Base-by-base conservation (phyloP, 306 rosid species). In the Sphenostylis stenocarpa region DNA sequence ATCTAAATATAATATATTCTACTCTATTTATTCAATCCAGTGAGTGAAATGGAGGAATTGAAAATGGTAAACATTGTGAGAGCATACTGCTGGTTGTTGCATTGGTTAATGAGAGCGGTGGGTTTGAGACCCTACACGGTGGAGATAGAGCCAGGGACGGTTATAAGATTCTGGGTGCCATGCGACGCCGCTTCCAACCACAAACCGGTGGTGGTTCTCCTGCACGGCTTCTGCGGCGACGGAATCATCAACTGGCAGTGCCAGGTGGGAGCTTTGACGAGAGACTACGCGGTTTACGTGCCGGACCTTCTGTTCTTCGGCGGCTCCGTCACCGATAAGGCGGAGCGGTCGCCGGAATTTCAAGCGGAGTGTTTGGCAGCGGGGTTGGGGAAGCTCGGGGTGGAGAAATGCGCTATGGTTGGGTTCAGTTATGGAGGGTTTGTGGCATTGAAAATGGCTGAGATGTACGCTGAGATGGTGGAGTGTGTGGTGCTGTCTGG, bases 231-330 rank as follows among this genome's bases (percentile, higher is more conserved):
- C 72, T 88, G 88, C 11, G 91, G 88, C 1, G 97, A 92, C 67
- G 94, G 96, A 4, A 84, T 92, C 7, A 79, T 85, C 19, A 93
- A 85, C 5, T 93, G 98, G 98, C 91, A 86, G 34, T 84, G 85
- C 47, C 98, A 93, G 72, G 78, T 93, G 0, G 86, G 72, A 2
- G 67, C 92, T 1, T 51, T 93, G 9, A 47, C 90, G 0, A 91
- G 88, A 73, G 68, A 74, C 0, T 89, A 91, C 82, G 84, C 90
- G 0, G 98, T 93, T 3, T 91, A 91, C 73, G 90, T 93, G 11
- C 96, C 98, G 0, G 98, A 93, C 83, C 86, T 93, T 10, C 86
- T 91, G 12, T 93, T 93, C 73, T 93, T 93, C 23, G 98, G 98
- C 1, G 93, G 82, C n/a, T 93, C 98, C 5, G 4, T 1, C 0